Evolutionary conservation across 768 basidiomycete genomes (phyloP).

Genomic region (Albatrellus ellisii): DNA sequence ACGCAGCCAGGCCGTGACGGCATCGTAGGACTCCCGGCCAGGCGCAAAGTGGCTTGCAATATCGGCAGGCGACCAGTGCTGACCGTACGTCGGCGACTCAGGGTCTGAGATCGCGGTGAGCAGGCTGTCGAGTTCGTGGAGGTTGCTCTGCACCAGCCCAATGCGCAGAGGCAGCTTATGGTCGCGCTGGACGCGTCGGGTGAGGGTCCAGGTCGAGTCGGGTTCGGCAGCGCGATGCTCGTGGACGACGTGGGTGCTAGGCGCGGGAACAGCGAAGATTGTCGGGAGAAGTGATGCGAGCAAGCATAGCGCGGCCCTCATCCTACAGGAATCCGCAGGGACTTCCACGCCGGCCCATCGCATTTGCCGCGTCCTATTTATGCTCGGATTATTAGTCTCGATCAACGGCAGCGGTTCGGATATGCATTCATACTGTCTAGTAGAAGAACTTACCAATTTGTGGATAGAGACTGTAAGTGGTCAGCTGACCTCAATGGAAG

Average conservation of each 20-base stretch:
- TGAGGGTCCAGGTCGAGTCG: slow-evolving; percentile 18
- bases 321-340: too few species aligned
- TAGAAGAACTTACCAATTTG: too few species aligned
- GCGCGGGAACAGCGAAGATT: too few species aligned
- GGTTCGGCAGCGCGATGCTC: slow-evolving; percentile 26
- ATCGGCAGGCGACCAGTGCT: slow-evolving; percentile 29
- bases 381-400: too few species aligned
- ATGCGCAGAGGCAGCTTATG: slow-evolving; percentile 30
- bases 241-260: slow-evolving; percentile 21
- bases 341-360: too few species aligned
- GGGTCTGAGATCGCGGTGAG: slow-evolving; percentile 32
- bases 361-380: too few species aligned
- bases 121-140: slow-evolving; percentile 25
- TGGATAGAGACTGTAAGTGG: too few species aligned
- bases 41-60: slow-evolving; percentile 32
- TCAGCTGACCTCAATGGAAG: too few species aligned
- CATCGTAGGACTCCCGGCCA: slow-evolving; percentile 21
- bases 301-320: too few species aligned
- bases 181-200: slow-evolving; percentile 20
- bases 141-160: slow-evolving; percentile 30
- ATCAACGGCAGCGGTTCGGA: too few species aligned
- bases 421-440: too few species aligned
- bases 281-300: too few species aligned
- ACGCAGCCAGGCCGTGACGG: slow-evolving; percentile 28
- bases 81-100: slow-evolving; percentile 29